Percentiles rank a stretch among this genome's conserved stretches.
Evolutionary conservation across 2,329 filamentous ascomycete genomes (phyloP).

Genomic region (Fusarium nematophilum): DNA sequence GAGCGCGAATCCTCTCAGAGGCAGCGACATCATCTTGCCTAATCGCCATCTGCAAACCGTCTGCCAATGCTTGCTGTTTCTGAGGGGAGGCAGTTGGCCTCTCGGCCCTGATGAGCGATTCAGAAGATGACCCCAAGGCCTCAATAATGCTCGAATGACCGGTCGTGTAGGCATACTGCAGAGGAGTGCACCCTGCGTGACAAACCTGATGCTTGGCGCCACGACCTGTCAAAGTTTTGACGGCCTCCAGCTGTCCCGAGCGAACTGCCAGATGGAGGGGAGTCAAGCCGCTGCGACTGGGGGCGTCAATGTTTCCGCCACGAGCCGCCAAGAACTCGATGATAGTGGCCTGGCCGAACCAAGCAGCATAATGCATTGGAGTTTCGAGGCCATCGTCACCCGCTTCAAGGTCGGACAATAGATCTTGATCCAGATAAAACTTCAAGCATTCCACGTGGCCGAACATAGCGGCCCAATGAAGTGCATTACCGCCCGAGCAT

Average conservation of each 20-base stretch:
- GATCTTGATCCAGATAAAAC: background rate
- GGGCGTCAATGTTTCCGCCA: conserved; percentile 8
- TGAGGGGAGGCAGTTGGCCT: accelerated
- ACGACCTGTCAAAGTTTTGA: background rate
- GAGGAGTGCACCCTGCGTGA: background rate
- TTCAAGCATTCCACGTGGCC: background rate
- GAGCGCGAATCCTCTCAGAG: background rate
- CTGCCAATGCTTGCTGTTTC: background rate
- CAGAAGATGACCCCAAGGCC: background rate
- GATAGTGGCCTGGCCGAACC: accelerated
- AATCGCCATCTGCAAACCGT: background rate
- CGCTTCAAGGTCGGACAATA: background rate
- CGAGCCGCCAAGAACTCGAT: background rate
- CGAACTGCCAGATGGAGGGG: background rate
- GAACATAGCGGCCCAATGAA: background rate
- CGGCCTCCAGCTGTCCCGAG: accelerated
- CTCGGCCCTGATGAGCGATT: background rate
- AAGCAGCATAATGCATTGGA: conserved; percentile 14
- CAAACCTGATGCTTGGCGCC: background rate
- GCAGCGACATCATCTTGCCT: accelerated
- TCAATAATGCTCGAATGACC: background rate
- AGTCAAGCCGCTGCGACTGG: background rate
- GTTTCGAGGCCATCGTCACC: background rate
- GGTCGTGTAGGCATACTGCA: background rate
- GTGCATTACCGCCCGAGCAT: background rate